A percentile compares a stretch with the other conserved stretches of the same genome.
Evolutionary conservation across 2,329 filamentous ascomycete genomes (phyloP).

Genomic region (Cercospora zeina): DNA sequence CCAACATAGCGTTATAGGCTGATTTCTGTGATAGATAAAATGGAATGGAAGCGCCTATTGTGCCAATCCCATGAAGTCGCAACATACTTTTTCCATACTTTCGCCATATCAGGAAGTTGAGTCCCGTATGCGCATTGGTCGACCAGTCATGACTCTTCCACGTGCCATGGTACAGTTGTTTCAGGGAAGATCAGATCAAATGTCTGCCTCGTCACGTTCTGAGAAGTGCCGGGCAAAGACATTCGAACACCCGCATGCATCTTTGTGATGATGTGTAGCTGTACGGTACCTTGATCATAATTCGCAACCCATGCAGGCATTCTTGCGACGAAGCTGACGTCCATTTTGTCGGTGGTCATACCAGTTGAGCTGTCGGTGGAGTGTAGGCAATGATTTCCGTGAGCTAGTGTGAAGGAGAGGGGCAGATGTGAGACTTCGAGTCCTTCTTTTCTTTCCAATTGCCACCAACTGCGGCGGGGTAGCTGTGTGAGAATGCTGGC

Average conservation of each 20-base stretch:
- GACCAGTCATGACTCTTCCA: slow-evolving; percentile 4
- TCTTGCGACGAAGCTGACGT: slow-evolving; percentile 17
- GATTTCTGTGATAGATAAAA: too few relatives aligned
- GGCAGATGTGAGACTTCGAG: not conserved
- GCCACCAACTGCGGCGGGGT: slow-evolving; percentile 9
- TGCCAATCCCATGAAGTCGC: slow-evolving; percentile 13
- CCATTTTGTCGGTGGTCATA: slow-evolving; percentile 22
- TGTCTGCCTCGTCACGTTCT: slow-evolving; percentile 31
- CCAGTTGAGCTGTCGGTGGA: slow-evolving; percentile 9
- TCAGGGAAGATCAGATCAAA: slow-evolving; percentile 53
- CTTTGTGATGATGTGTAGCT: slow-evolving; percentile 17
- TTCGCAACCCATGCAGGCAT: slow-evolving; percentile 14
- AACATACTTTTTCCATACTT: slow-evolving; percentile 11
- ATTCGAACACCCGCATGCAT: slow-evolving; percentile 47
- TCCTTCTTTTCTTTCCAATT: not conserved
- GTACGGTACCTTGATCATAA: slow-evolving; percentile 30
- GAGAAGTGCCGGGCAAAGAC: slow-evolving; percentile 13
- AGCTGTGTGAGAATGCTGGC: not conserved
- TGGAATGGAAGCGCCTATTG: slow-evolving; percentile 24
- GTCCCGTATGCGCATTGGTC: slow-evolving; percentile 8
- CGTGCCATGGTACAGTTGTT: not conserved
- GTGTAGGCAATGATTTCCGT: not conserved
- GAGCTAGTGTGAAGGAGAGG: slow-evolving; percentile 5
- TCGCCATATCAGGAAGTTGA: slow-evolving; percentile 14
- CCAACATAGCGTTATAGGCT: slow-evolving; percentile 14